Evolutionary conservation across 2,329 filamentous ascomycete genomes (phyloP).

Genomic region (Triangularia verruculosa): DNA sequence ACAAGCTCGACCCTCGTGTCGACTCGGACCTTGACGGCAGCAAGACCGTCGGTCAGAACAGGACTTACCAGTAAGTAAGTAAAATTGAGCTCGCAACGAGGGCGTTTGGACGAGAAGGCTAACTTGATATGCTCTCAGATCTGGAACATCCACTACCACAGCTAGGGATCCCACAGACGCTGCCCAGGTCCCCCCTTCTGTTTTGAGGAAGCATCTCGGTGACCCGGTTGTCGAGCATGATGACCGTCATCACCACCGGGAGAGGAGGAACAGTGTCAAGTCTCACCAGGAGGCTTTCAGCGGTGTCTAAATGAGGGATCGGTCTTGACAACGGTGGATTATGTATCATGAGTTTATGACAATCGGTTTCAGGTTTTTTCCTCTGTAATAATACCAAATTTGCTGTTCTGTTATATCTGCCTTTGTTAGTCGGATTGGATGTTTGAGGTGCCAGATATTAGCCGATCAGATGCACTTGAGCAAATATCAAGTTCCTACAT

Average conservation of each 20-base stretch:
- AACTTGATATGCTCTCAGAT: conserved; percentile 12
- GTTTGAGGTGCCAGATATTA: background rate
- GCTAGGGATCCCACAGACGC: conserved; percentile 52
- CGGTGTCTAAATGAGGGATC: conserved; percentile 39
- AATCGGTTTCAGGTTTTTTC: background rate
- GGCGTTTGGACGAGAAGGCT: background rate
- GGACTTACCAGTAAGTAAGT: conserved; percentile 47
- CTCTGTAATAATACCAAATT: conserved; percentile 9
- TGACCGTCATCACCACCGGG: conserved; percentile 42
- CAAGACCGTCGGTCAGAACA: conserved; percentile 54
- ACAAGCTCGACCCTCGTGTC: conserved; percentile 55
- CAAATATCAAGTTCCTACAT: no score
- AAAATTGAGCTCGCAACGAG: conserved; percentile 4
- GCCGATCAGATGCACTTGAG: no score
- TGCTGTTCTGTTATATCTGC: background rate
- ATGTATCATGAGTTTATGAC: conserved; percentile 20
- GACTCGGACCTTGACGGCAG: conserved; percentile 55
- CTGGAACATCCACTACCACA: conserved; percentile 19
- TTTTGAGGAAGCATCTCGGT: conserved; percentile 47
- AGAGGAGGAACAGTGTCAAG: conserved; percentile 44
- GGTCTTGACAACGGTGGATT: background rate
- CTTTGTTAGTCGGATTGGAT: background rate
- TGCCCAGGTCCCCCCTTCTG: conserved; percentile 55
- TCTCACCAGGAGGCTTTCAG: conserved; percentile 48
- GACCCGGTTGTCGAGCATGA: conserved; percentile 45